These are phyloP conservation scores for Penicillium sp. DNA, from an alignment of 2,329 filamentous ascomycete genomes.

Conservation along the genomic window DNA sequence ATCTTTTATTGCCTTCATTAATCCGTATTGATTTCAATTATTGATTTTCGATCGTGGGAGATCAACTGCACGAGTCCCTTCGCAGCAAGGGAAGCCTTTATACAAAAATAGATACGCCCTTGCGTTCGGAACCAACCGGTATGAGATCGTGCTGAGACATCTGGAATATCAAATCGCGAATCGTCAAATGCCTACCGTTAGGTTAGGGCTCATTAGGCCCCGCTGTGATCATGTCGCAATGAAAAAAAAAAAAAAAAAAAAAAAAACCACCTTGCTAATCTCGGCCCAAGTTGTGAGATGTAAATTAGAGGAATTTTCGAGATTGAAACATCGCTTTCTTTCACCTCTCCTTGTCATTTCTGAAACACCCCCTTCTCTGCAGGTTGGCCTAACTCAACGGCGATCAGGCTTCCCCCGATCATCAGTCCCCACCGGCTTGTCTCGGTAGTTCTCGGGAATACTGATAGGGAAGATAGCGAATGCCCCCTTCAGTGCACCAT, in stretches of 20 bases:
- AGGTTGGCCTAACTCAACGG: not conserved
- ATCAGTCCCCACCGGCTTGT: not conserved
- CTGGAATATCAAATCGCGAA: not conserved
- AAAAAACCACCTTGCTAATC: not conserved
- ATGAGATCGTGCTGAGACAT: not conserved
- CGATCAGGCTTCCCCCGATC: not conserved
- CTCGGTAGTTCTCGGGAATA: not conserved
- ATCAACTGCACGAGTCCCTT: conserved; percentile 6
- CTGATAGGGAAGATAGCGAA: not conserved
- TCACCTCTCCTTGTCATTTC: not conserved
- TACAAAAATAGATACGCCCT: conserved; percentile 6
- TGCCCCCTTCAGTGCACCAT: not conserved
- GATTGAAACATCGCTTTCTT: not conserved
- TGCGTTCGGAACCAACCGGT: not conserved
- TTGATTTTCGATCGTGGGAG: not conserved
- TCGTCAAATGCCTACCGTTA: not conserved
- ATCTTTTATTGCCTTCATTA: not conserved
- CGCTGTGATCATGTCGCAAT: not conserved
- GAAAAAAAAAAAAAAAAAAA: not conserved
- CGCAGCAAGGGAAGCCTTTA: conserved; percentile 7
- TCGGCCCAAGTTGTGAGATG: not conserved
- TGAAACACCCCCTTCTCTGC: not conserved
- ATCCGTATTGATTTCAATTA: not conserved
- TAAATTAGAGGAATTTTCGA: not conserved
- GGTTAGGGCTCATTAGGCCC: not conserved